Evolutionary conservation across 139 green algal genomes (phyloP).

Genomic region (Zygnema circumcarinatum): DNA sequence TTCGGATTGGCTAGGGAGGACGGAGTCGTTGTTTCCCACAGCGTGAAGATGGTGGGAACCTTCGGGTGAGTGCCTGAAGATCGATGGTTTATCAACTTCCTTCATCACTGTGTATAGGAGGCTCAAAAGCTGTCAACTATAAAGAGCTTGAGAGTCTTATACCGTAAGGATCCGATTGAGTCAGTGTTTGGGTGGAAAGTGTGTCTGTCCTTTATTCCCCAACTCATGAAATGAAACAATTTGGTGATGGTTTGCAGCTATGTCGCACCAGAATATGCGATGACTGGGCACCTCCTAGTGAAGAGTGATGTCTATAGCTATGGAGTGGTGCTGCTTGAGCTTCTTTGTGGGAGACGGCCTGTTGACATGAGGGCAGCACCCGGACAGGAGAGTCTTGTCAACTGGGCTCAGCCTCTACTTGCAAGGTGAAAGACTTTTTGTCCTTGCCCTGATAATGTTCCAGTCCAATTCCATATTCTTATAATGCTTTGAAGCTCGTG

Average conservation of each 20-base stretch:
- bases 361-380: constrained; percentile 54
- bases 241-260: too few species aligned
- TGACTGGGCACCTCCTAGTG: constrained; percentile 30
- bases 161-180: not conserved
- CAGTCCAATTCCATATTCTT: too few species aligned
- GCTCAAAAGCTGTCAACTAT: not conserved
- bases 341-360: constrained; percentile 62
- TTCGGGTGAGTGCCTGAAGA: constrained; percentile 56
- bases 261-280: constrained; percentile 25
- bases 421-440: not conserved
- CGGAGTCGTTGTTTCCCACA: not conserved
- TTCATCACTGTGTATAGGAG: not conserved
- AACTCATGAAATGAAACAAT: too few species aligned
- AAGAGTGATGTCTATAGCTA: constrained; percentile 47
- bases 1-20: constrained; percentile 38
- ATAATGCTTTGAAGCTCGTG: too few species aligned
- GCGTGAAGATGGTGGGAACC: constrained; percentile 28
- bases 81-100: not conserved
- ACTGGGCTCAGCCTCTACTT: constrained; percentile 28
- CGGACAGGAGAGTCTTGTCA: constrained; percentile 50
- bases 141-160: not conserved
- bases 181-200: too few species aligned
- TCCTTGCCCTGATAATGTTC: constrained; percentile 2
- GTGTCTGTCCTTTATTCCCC: too few species aligned
- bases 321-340: constrained; percentile 68